Base-by-base conservation (phyloP, 2,329 filamentous ascomycete species). In the Leptographium procerum region DNA sequence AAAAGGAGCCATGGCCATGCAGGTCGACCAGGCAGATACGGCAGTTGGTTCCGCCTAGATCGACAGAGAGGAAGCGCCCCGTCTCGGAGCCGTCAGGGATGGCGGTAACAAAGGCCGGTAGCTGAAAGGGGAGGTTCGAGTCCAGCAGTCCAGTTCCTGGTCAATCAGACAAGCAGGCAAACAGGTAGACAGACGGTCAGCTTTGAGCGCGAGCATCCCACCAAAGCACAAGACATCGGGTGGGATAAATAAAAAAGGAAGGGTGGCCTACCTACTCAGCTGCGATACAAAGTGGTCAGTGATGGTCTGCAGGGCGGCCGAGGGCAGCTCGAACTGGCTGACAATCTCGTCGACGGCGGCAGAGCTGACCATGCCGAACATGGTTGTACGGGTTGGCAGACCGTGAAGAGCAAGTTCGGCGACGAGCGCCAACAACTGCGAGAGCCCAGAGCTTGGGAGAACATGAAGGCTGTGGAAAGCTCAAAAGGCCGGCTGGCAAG, bases 1-100 rank as follows among this genome's bases (percentile, higher is more conserved):
- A 88, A 77, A 96, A 97, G 60, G 90, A 96, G 66, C 87, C 90
- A 74, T 97, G 89, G 67, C 94, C 94, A 70, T 95, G 90, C 61
- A 99, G 79, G 66, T 89, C 82, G 67, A 97, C 87, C 52, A 91
- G 96, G 76, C 94, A 97, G 67, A 97, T 92, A 66, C 92, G 88
- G 74, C 96, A 96, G 76, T 99, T 97, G 64, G 92, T 99, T 67
- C 92, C 92, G 61, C 92, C 92, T 28, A 99, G 82, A 69, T 99
- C 92, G 63, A 99, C 91, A 43, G 94, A 91, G 69, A 97, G 85
- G 74, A 96, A 97, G 33, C 95, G 78, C 52, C 92, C 92, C 84
- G 96, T 95, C 75, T 97, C 92, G 3, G 91, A 95, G 66, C 92
- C 92, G 80, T 96, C 91, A 67, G 92, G 94, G 33, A 97, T 90